A percentile compares a stretch with the other conserved stretches of the same genome.
These are phyloP conservation scores for Cercospora nicotianae DNA, from an alignment of 2,329 filamentous ascomycete species.

Conservation along the genomic window DNA sequence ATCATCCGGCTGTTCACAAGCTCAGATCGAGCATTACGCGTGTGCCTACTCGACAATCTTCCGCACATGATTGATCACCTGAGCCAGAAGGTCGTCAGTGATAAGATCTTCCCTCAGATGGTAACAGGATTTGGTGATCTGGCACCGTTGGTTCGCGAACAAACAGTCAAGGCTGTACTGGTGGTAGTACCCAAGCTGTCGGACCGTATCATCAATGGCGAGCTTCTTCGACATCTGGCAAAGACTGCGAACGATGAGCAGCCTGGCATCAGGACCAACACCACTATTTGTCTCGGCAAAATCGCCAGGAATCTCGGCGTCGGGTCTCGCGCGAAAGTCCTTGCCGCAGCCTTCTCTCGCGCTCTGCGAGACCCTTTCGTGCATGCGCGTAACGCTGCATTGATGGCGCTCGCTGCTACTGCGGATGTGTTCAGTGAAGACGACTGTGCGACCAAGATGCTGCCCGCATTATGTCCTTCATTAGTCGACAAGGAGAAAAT, in stretches of 20 bases:
- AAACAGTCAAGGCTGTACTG: constrained; percentile 92
- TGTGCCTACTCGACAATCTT: constrained; percentile 85
- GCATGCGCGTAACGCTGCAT: constrained; percentile 84
- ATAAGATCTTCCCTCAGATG: constrained; percentile 95
- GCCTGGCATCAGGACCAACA: constrained; percentile 95
- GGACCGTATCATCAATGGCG: constrained; percentile 89
- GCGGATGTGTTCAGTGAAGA: constrained; percentile 84
- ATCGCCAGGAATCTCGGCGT: constrained; percentile 85
- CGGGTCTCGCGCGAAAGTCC: constrained; percentile 77
- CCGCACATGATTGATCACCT: constrained; percentile 89
- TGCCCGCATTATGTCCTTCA: constrained; percentile 80
- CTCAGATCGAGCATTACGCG: constrained; percentile 86
- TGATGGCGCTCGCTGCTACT: constrained; percentile 84
- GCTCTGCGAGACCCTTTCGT: constrained; percentile 92
- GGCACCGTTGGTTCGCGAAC: constrained; percentile 87
- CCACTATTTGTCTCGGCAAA: constrained; percentile 94
- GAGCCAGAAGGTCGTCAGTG: constrained; percentile 84
- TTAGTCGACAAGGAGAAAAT: constrained; percentile 95
- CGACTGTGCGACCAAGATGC: constrained; percentile 78
- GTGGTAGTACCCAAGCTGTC: constrained; percentile 85
- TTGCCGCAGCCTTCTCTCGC: constrained; percentile 87
- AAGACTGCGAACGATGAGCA: constrained; percentile 98
- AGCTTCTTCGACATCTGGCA: constrained; percentile 83
- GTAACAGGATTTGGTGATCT: constrained; percentile 94
- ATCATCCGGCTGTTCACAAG: constrained; percentile 85